These are phyloP conservation scores for Arbutus unedo DNA, from an alignment of 148 eudicot genomes.

Conservation along the genomic window DNA sequence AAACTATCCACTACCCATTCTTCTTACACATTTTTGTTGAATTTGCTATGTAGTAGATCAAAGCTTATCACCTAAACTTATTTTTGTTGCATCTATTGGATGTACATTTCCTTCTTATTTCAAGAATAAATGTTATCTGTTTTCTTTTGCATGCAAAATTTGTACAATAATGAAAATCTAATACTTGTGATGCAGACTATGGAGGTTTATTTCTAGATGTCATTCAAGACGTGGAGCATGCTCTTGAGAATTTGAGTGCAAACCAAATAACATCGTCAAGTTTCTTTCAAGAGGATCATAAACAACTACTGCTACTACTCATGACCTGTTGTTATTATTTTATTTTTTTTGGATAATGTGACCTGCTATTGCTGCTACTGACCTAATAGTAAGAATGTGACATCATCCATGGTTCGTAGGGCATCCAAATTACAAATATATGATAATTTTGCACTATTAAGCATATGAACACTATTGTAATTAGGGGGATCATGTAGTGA, in stretches of 20 bases:
- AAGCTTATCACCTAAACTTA: neutral
- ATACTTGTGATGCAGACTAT: constrained; percentile 53
- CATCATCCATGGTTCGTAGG: too few species aligned
- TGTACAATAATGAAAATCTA: constrained; percentile 6
- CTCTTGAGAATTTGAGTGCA: constrained; percentile 60
- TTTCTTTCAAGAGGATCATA: constrained; percentile 21
- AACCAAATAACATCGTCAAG: constrained; percentile 60
- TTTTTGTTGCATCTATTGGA: neutral
- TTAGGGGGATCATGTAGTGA: too few species aligned
- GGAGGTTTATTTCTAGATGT: constrained; percentile 82
- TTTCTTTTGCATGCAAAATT: neutral
- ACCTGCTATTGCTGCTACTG: too few species aligned
- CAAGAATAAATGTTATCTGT: neutral
- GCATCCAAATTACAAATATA: too few species aligned
- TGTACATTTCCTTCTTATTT: neutral
- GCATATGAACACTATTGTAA: too few species aligned
- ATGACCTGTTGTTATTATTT: too few species aligned
- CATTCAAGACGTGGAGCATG: constrained; percentile 62
- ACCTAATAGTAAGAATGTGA: too few species aligned
- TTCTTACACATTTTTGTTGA: neutral
- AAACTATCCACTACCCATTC: neutral
- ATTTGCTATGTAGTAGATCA: neutral
- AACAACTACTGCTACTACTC: too few species aligned
- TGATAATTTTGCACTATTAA: too few species aligned
- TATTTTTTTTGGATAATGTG: too few species aligned